Conservation (phyloP, 2,329 filamentous ascomycete species). For the Diplodia scrobiculata region DNA sequence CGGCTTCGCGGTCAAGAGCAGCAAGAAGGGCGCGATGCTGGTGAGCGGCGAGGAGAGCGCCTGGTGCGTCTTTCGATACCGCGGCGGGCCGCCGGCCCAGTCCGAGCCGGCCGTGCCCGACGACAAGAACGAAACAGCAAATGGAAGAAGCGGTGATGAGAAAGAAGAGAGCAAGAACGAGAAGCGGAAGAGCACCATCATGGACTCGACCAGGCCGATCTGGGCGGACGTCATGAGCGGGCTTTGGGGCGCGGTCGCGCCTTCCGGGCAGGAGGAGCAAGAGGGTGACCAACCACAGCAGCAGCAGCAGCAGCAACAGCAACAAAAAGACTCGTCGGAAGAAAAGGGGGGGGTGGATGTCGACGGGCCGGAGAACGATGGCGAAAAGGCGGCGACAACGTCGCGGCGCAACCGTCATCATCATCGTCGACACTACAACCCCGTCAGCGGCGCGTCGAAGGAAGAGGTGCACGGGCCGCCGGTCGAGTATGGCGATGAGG, state of each 20-base stretch:
- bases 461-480: slow-evolving; percentile 52
- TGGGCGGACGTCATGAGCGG: slow-evolving; percentile 37
- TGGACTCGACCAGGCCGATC: slow-evolving; percentile 32
- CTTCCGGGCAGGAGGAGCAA: slow-evolving; percentile 1
- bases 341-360: background rate
- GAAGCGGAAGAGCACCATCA: slow-evolving; percentile 11
- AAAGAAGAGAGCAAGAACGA: background rate
- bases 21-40: slow-evolving; percentile 42
- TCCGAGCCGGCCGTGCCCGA: background rate
- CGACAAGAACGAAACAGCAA: background rate
- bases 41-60: slow-evolving; percentile 48
- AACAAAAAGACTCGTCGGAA: background rate
- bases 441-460: slow-evolving; percentile 32
- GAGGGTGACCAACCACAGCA: background rate
- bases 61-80: slow-evolving; percentile 53
- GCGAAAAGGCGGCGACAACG: background rate
- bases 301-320: background rate
- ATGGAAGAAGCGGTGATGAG: background rate
- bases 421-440: background rate
- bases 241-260: slow-evolving; percentile 3
- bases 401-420: background rate
- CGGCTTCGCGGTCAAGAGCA: slow-evolving; percentile 48
- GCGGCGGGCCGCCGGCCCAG: background rate
- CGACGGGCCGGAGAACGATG: no score
- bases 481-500: slow-evolving; percentile 51